Evolutionary conservation across 1,284 basidiomycete species (phyloP), one percentile per base, ranked within the genome.

Genomic region (Fomitopsis palustris): DNA sequence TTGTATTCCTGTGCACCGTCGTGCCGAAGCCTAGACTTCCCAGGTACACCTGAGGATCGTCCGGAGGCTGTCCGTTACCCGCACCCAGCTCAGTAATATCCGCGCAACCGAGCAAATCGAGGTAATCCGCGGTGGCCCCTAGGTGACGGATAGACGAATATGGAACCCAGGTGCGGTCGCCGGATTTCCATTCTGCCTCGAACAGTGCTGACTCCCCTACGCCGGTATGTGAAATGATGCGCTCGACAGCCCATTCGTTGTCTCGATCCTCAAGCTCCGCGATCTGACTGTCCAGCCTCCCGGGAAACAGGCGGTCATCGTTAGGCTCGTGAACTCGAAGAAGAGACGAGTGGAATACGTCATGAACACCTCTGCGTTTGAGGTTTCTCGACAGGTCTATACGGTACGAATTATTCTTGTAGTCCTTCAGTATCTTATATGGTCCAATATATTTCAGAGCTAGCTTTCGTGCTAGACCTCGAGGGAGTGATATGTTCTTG

Each of bases 141-240:
- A 76, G 51, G n/a, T 39, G 27, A 10, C 23, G 17, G 21, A 53
- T 33, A 3, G 38, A 14, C 10, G 10, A 1, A 23, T 69, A 70
- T 0, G 67, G 65, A 10, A 70, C 59, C 75, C 76, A 77, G 0
- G 69, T 73, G 0, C 31, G 37, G 59, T 78, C 74, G 0, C 75
- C 74, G 0, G 68, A 43, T 27, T 63, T 65, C 72, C 75, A 78
- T 4, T 55, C 27, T 0, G 76, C 60, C 37, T 75, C 62, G 54
- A 76, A 77, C 3, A 67, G 17, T 0, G 70, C 53, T 0, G 61
- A 33, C 9, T 37, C 35, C 0, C 68, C 67, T 45, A 63, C 53
- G 0, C 73, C 72, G 1, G 53, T 27, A 56, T 77, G 75, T 0
- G 61, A 39, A 0, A 67, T 3, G 2, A 77, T 70, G 2, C 60